Conservation (phyloP, 306 rosid species). For the Medicago ruthenica region DNA sequence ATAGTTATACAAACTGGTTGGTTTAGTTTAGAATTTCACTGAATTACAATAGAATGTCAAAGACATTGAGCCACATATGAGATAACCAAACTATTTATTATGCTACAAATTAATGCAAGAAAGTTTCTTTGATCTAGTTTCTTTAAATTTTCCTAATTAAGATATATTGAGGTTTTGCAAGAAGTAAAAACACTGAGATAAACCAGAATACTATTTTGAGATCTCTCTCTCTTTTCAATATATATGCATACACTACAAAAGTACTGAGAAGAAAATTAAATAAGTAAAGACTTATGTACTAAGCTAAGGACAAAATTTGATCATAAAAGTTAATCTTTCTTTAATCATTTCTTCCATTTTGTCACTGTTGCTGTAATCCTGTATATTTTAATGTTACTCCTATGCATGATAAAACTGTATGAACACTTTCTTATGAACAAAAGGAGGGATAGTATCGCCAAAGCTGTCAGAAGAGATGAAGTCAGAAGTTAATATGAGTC, state of each 20-base stretch:
- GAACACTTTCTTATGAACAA: conserved; percentile 42
- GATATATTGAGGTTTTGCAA: conserved; percentile 24
- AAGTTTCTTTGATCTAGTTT: conserved; percentile 6
- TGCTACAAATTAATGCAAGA: background rate
- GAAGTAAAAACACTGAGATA: conserved; percentile 21
- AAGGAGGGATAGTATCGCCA: conserved; percentile 17
- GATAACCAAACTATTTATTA: background rate
- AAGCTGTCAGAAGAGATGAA: conserved; percentile 32
- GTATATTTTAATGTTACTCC: conserved; percentile 22
- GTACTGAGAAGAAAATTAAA: background rate
- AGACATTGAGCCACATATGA: background rate
- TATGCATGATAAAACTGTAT: conserved; percentile 31
- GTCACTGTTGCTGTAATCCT: conserved; percentile 34
- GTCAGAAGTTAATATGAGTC: conserved; percentile 39
- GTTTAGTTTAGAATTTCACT: background rate
- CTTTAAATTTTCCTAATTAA: conserved; percentile 1
- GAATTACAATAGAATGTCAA: background rate
- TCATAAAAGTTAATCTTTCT: conserved; percentile 15
- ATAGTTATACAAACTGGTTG: background rate
- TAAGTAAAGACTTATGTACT: conserved; percentile 10
- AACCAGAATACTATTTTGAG: background rate
- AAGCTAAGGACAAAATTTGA: conserved; percentile 25
- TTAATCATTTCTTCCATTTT: conserved; percentile 38
- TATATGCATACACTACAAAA: background rate
- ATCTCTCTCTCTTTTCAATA: conserved; percentile 1